Conservation (phyloP, 768 basidiomycete genomes). For the Sporobolomyces phaffii region DNA sequence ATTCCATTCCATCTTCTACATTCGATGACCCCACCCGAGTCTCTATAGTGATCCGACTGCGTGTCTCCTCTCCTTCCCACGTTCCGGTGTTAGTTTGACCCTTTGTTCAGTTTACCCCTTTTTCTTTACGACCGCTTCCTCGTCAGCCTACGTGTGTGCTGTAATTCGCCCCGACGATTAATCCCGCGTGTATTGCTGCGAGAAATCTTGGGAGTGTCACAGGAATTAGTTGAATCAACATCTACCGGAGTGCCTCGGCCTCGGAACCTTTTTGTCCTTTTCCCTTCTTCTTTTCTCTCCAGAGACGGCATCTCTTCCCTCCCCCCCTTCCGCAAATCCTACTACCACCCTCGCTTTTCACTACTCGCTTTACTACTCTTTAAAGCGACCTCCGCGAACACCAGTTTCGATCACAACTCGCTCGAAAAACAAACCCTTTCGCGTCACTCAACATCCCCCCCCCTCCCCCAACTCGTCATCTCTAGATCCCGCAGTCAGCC, state of each 20-base stretch:
- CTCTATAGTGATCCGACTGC: no score
- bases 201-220: no score
- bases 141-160: no score
- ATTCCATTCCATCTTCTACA: no score
- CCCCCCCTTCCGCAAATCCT: background rate
- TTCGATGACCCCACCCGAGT: background rate
- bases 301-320: conserved; percentile 14
- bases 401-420: no score
- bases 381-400: no score
- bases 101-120: no score
- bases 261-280: background rate
- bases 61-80: background rate
- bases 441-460: conserved; percentile 20
- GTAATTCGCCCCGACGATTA: no score
- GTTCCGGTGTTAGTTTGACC: background rate
- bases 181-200: no score
- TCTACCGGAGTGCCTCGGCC: background rate
- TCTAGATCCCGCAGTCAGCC: no score
- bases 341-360: background rate
- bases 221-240: background rate
- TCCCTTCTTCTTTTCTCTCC: conserved; percentile 7
- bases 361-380: background rate
- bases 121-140: no score
- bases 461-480: background rate
- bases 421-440: background rate